Base-by-base conservation (phyloP, 768 basidiomycete species). In the Galerina marginata region DNA sequence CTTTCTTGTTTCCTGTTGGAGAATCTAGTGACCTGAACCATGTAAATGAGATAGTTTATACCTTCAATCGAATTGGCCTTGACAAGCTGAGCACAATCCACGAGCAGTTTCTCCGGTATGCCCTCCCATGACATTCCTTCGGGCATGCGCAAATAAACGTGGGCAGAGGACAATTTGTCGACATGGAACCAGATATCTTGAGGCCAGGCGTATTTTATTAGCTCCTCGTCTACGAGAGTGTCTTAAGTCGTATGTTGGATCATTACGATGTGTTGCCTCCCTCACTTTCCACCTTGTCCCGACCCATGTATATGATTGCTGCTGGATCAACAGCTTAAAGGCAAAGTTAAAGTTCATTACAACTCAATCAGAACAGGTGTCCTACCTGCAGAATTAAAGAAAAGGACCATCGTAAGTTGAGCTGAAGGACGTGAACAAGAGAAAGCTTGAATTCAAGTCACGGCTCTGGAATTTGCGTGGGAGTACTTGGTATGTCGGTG, bases 61-160 rank as follows among this genome's bases (percentile, higher is more conserved):
- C 95, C 96, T 79, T 97, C 94, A 57, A 99, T 99, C 10, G 94
- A 96, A 69, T 98, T 98, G 1, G 96, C 96, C 74, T 99, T 99
- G 36, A 98, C 96, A 2, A 99, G 82, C 72, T 99, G 97, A 1
- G 93, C 93, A 62, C 93, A 93, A 74, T 99, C 96, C 11, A 78
- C 79, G 16, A 98, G 77, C 6, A 98, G 76, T 1, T 83, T 77
- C 56, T 89, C 82, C 0, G 97, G 95, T 39, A 99, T 90, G n/a
- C 78, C 74, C 6, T 99, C 95, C 93, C 95, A 98, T 33, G 79
- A 73, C 82, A 96, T 90, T n/a, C 77, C 79, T 2, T 86, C 84
- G 0, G 92, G 84, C 81, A 98, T 86, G 37, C 96, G 90, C n/a
- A 99, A 79, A 72, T 99, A 99, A 42, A 99, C 96, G 73, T 98